Base-by-base conservation (phyloP, 2,329 filamentous ascomycete species). In the Cercospora berteroae region DNA sequence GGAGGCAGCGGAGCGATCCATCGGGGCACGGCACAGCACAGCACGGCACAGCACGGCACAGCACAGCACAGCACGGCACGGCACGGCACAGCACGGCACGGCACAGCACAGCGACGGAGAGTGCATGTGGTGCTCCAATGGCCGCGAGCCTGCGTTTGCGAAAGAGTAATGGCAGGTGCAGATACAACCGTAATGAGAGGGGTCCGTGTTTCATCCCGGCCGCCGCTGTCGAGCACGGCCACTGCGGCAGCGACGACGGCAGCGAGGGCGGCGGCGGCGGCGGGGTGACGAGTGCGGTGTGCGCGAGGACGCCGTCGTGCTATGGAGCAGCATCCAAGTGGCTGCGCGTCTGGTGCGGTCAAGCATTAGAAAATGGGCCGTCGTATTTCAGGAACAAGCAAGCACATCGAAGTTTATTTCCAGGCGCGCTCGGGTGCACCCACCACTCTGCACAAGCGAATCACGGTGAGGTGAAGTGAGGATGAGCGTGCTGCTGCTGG, bases 381-480 rank as follows among this genome's bases (percentile, higher is more conserved):
- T 57, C 52, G 52, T 57, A 57, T 57, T 57, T 57, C 52, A 57
- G 52, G 52, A 57, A 57, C 52, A 29, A 33, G 52, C 52, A 29
- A 33, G 52, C n/a, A 50, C 44, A 50, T 50, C 9, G 44, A 50
- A 23, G 20, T 50, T 50, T 50, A 25, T 50, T 50, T 50, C 44
- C 44, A 50, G 44, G 44, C 44, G 44, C 44, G 44, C 44, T 23
- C 44, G 44, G 44, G 44, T 13, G 44, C 44, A 23, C 44, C 44
- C 18, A 6, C 42, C n/a, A n/a, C n/a, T n/a, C 23, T 39, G 42
- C 42, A 18, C 42, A 48, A 48, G 42, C 42, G 42, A 23, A 48
- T 48, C 42, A 23, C 42, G 42, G 42, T 48, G 36, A 42, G 25
- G 31, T 12, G 36, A 39, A 16, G 36, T n/a, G 36, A 8, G 4